phyloP scores from a whole-genome alignment of 192 early-diverging fungal species.

The Powellomyces hirtus region DNA sequence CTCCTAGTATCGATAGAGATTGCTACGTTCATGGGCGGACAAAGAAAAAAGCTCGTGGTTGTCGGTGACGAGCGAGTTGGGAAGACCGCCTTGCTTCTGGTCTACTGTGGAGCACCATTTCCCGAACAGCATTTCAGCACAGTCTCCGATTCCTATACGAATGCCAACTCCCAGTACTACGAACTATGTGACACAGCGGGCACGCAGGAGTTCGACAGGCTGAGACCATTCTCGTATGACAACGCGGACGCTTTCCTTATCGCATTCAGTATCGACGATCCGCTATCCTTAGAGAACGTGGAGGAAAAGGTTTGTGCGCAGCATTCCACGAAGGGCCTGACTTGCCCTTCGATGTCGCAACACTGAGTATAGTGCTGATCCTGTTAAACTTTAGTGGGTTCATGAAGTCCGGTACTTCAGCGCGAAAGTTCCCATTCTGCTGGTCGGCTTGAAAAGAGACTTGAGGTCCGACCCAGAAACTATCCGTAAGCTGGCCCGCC shows the following conservation, averaged over 20 bases:
- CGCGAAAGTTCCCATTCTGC: conserved; percentile 31
- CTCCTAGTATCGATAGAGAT: too few species aligned
- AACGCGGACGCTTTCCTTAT: conserved; percentile 18
- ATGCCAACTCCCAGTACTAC: not conserved
- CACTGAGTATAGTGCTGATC: not conserved
- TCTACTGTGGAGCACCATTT: conserved; percentile 12
- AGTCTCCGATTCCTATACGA: conserved; percentile 12
- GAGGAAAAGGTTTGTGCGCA: conserved; percentile 25
- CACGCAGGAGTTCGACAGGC: conserved; percentile 21
- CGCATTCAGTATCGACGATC: conserved; percentile 15
- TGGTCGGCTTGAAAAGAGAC: conserved; percentile 43
- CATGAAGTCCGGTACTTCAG: conserved; percentile 38
- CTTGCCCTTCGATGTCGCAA: not conserved
- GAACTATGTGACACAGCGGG: conserved; percentile 33
- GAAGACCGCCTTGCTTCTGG: conserved; percentile 8
- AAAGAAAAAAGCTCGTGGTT: conserved; percentile 9
- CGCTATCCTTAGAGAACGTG: conserved; percentile 18
- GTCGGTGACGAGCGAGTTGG: conserved; percentile 24
- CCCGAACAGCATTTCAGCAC: not conserved
- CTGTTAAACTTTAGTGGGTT: conserved; percentile 34
- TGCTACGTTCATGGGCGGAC: too few species aligned
- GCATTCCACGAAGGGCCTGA: too few species aligned
- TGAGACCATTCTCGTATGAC: conserved; percentile 33
- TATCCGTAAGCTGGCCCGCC: not conserved
- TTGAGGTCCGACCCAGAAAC: conserved; percentile 25